These are phyloP conservation scores for Sextonia rubra DNA, from an alignment of 164 flowering plant genomes.

Conservation along the genomic window DNA sequence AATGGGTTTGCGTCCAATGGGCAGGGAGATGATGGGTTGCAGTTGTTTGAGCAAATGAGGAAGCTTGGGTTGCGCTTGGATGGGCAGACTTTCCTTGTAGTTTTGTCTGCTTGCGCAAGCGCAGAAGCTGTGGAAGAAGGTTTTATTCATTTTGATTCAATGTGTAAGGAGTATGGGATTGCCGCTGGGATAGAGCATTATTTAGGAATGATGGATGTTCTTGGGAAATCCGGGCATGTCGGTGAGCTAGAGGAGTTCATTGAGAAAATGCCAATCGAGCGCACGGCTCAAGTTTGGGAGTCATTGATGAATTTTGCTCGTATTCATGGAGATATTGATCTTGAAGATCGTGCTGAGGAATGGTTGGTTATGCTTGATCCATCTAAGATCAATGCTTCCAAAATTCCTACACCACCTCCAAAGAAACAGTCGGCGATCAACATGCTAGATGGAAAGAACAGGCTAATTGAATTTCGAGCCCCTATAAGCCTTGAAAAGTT, in stretches of 20 bases:
- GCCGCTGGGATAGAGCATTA: constrained; percentile 49
- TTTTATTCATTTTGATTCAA: constrained; percentile 61
- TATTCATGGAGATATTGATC: constrained; percentile 78
- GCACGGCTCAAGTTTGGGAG: constrained; percentile 56
- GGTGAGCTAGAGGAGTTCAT: constrained; percentile 53
- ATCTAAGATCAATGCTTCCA: constrained; percentile 36
- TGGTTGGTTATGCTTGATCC: constrained; percentile 57
- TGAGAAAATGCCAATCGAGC: constrained; percentile 52
- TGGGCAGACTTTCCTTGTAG: constrained; percentile 52
- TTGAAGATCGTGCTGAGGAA: constrained; percentile 74
- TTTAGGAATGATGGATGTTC: constrained; percentile 53
- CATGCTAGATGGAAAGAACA: constrained; percentile 73
- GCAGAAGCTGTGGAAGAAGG: constrained; percentile 77
- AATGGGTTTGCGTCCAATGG: constrained; percentile 53
- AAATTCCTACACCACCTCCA: constrained; percentile 60
- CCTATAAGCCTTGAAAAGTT: constrained; percentile 42
- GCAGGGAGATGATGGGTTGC: constrained; percentile 73
- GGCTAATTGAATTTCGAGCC: constrained; percentile 40
- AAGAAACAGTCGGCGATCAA: constrained; percentile 40
- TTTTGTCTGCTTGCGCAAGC: constrained; percentile 63
- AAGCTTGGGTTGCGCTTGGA: constrained; percentile 40
- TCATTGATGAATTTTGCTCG: constrained; percentile 61
- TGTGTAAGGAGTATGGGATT: constrained; percentile 54
- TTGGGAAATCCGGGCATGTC: constrained; percentile 62
- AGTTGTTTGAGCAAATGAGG: constrained; percentile 70